phyloP scores from a whole-genome alignment of 345 rosid species.

The Lepidium didymum region DNA sequence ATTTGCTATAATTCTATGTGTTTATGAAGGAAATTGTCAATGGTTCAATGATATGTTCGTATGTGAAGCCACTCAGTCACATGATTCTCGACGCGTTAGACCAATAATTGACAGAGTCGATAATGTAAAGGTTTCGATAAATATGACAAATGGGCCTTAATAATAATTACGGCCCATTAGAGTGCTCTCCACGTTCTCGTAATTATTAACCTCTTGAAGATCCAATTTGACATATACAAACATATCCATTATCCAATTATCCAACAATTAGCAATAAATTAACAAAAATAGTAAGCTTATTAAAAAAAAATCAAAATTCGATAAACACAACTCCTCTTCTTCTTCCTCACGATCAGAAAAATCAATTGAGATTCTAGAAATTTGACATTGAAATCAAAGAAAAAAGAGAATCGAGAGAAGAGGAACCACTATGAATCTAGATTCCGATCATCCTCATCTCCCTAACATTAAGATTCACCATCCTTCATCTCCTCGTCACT shows the following conservation, averaged over 20 bases:
- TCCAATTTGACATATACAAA: background rate
- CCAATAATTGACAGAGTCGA: no score
- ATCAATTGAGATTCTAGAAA: background rate
- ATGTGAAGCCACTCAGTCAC: no score
- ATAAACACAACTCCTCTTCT: conserved; percentile 1
- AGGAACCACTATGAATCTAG: conserved; percentile 20
- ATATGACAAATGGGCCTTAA: background rate
- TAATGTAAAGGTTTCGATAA: no score
- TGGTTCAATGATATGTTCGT: no score
- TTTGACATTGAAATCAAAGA: background rate
- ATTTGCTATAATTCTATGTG: no score
- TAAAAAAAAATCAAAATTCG: background rate
- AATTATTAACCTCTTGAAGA: background rate
- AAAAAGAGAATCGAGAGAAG: background rate
- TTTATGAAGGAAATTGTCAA: no score
- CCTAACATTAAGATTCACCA: conserved; percentile 76
- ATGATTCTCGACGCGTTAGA: no score
- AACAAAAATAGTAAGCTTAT: background rate
- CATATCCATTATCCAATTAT: conserved; percentile 20
- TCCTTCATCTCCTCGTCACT: conserved; percentile 34
- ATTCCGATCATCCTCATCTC: conserved; percentile 52
- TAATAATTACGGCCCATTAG: background rate
- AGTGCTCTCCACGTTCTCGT: conserved; percentile 22
- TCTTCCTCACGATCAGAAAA: background rate
- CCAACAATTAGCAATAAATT: conserved; percentile 7